These are phyloP conservation scores for Aspergillus chevalieri DNA, from an alignment of 2,329 filamentous ascomycete genomes.

Conservation along the genomic window DNA sequence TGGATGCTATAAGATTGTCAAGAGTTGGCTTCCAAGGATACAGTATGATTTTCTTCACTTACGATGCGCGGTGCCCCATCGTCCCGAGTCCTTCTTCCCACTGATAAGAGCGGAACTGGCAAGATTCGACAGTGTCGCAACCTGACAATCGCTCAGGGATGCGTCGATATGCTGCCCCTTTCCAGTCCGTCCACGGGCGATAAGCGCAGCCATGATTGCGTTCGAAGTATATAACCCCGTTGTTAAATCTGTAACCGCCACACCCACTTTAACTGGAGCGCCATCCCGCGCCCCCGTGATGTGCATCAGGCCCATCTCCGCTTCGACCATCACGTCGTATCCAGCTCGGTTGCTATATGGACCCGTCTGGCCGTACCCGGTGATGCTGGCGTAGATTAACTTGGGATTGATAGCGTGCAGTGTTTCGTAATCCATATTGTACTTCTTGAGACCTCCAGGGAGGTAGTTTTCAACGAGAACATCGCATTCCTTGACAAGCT, in stretches of 20 bases:
- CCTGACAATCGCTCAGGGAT: conserved; percentile 86
- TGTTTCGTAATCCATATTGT: conserved; percentile 79
- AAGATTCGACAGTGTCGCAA: conserved; percentile 90
- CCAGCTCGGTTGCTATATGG: conserved; percentile 82
- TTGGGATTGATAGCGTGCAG: conserved; percentile 74
- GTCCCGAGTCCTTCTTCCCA: conserved; percentile 75
- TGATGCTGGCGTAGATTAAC: conserved; percentile 92
- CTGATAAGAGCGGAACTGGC: conserved; percentile 87
- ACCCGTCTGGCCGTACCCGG: conserved; percentile 92
- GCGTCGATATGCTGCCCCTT: conserved; percentile 90
- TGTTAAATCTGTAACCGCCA: conserved; percentile 92
- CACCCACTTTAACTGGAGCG: conserved; percentile 91
- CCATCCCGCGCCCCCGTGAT: conserved; percentile 87
- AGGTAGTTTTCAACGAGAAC: conserved; percentile 96
- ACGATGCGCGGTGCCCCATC: conserved; percentile 97
- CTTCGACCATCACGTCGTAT: conserved; percentile 99
- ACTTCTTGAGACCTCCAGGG: conserved; percentile 82
- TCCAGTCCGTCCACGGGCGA: conserved; percentile 67
- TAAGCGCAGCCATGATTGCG: conserved; percentile 85
- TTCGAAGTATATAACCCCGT: conserved; percentile 94
- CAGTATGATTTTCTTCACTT: conserved; percentile 20
- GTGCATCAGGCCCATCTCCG: conserved; percentile 97
- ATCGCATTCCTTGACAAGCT: conserved; percentile 76
- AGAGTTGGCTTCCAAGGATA: neutral
- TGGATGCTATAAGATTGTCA: conserved; percentile 61